Conservation (phyloP, 768 basidiomycete species). For the Rhizopogon roseolus region DNA sequence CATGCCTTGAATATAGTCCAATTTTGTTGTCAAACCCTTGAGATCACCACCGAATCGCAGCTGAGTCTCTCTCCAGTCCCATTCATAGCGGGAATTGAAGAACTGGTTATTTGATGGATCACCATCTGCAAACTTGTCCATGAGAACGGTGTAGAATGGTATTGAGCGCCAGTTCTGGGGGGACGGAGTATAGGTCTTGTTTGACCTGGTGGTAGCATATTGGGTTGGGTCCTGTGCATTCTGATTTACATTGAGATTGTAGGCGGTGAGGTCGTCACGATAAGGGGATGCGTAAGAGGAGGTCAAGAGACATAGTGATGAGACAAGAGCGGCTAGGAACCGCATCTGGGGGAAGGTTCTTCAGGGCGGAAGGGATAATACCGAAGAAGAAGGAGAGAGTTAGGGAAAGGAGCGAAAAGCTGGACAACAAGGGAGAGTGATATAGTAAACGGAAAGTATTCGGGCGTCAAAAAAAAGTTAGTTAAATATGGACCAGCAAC, state of each 20-base stretch:
- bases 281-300: constrained; percentile 61
- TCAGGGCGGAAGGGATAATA: not conserved
- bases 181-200: constrained; percentile 68
- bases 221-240: constrained; percentile 62
- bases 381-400: not conserved
- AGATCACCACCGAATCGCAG: constrained; percentile 88
- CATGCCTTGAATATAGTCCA: constrained; percentile 92
- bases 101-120: constrained; percentile 91
- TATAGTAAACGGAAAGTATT: constrained; percentile 15
- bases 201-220: constrained; percentile 58
- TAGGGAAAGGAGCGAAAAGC: constrained; percentile 1
- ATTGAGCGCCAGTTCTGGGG: constrained; percentile 83
- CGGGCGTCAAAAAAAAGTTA: not conserved
- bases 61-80: constrained; percentile 85
- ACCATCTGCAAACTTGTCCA: constrained; percentile 94
- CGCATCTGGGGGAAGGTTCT: constrained; percentile 31
- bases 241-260: constrained; percentile 78
- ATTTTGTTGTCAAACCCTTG: constrained; percentile 62
- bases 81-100: constrained; percentile 75
- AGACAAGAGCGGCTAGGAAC: constrained; percentile 35
- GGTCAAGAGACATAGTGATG: constrained; percentile 22
- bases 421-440: constrained; percentile 11
- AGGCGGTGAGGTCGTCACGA: constrained; percentile 56
- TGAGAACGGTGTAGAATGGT: constrained; percentile 74
- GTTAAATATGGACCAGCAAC: too few relatives aligned